phyloP scores from a whole-genome alignment of 1,284 basidiomycete genomes.

The Tremellales sp. region DNA sequence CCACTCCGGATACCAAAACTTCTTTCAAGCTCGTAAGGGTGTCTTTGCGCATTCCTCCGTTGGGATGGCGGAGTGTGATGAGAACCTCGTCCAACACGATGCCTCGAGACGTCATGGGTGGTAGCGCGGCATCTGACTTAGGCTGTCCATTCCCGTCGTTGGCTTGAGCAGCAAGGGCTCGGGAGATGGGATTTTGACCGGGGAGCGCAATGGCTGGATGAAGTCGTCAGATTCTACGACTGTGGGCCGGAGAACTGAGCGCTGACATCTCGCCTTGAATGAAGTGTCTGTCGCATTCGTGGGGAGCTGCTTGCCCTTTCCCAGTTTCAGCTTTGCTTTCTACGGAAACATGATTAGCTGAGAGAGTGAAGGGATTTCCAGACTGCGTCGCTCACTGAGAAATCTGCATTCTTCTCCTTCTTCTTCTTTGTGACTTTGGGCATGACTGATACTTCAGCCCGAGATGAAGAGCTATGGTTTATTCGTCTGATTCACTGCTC shows the following conservation, averaged over 20 bases:
- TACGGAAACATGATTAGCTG: slow-evolving; percentile 43
- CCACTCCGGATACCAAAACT: slow-evolving; percentile 64
- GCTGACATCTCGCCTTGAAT: slow-evolving; percentile 83
- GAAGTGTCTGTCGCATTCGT: slow-evolving; percentile 90
- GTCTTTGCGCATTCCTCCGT: slow-evolving; percentile 69
- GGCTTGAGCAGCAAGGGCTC: slow-evolving; percentile 29
- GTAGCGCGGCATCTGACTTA: slow-evolving; percentile 14
- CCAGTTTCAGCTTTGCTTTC: slow-evolving; percentile 96
- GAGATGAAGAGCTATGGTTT: not conserved
- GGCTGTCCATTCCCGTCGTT: slow-evolving; percentile 54
- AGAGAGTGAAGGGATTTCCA: too few species aligned
- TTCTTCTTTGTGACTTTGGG: slow-evolving; percentile 81
- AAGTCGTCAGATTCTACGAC: not conserved
- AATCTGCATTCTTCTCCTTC: slow-evolving; percentile 84
- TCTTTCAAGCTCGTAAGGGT: slow-evolving; percentile 77
- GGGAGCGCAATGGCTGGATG: slow-evolving; percentile 85
- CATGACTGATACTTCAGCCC: slow-evolving; percentile 53
- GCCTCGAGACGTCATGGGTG: slow-evolving; percentile 69
- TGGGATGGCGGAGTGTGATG: slow-evolving; percentile 79
- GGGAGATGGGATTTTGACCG: slow-evolving; percentile 58
- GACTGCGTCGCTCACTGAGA: slow-evolving; percentile 56
- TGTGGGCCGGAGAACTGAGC: not conserved
- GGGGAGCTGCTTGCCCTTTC: slow-evolving; percentile 81
- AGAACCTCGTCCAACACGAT: slow-evolving; percentile 76
- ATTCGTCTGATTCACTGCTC: too few species aligned